Percentiles rank a stretch among this genome's conserved stretches.
Evolutionary conservation across 768 basidiomycete genomes (phyloP).

Genomic region (Psilocybe azurescens): DNA sequence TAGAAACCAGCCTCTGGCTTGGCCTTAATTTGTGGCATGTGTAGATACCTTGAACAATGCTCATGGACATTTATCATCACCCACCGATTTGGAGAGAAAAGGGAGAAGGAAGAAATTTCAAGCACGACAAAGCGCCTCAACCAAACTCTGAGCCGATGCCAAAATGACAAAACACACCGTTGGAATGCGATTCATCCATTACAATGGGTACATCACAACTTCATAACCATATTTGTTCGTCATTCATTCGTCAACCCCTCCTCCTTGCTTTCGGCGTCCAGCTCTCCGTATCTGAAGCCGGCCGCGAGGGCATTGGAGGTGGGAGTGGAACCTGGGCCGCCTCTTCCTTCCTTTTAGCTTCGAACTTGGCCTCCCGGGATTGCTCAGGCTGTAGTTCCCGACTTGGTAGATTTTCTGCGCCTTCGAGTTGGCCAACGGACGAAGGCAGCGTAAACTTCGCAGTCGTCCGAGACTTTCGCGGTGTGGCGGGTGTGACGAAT

Average conservation of each 20-base stretch:
- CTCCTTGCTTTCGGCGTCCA: constrained; percentile 30
- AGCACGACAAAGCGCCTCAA: not conserved
- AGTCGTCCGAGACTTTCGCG: constrained; percentile 22
- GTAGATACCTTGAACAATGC: too few species aligned
- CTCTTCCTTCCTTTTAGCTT: not conserved
- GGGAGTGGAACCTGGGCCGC: not conserved
- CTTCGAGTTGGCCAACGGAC: constrained; percentile 5
- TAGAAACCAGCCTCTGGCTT: too few species aligned
- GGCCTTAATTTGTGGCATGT: too few species aligned
- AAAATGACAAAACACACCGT: not conserved
- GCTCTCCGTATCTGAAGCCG: constrained; percentile 25
- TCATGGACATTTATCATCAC: too few species aligned
- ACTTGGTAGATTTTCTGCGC: not conserved
- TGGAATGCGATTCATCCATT: not conserved
- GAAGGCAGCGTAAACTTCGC: constrained; percentile 16
- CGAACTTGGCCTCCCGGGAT: not conserved
- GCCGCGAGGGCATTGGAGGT: constrained; percentile 22
- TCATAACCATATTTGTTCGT: not conserved
- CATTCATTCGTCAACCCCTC: constrained; percentile 21
- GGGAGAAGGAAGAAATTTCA: too few species aligned
- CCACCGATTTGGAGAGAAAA: too few species aligned
- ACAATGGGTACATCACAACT: too few species aligned
- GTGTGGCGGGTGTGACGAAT: constrained; percentile 29
- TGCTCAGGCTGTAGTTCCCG: not conserved
- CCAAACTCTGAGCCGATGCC: not conserved